phyloP scores from a whole-genome alignment of 2,329 filamentous ascomycete species.

The Pseudocercospora musae region DNA sequence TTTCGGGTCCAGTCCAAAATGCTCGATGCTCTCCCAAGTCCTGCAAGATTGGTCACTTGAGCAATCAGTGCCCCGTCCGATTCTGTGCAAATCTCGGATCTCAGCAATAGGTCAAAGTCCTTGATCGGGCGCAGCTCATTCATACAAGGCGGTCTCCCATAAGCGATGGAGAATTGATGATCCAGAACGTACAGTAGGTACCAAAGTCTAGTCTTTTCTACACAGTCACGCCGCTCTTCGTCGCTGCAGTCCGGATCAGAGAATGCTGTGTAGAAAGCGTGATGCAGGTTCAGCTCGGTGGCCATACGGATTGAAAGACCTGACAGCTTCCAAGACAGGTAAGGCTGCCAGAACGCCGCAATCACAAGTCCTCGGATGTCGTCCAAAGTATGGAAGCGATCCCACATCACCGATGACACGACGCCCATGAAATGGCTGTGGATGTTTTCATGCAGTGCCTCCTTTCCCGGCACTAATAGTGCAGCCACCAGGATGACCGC shows the following conservation, averaged over 20 bases:
- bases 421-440: conserved; percentile 20
- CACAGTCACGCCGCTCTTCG: conserved; percentile 17
- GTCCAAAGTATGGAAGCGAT: conserved; percentile 38
- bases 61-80: conserved; percentile 11
- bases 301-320: conserved; percentile 40
- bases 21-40: conserved; percentile 9
- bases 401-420: conserved; percentile 35
- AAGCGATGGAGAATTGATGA: conserved; percentile 42
- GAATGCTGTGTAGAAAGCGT: conserved; percentile 29
- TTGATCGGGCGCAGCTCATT: conserved; percentile 39
- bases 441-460: conserved; percentile 6
- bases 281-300: conserved; percentile 42
- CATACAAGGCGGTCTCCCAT: conserved; percentile 41
- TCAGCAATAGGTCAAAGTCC: conserved; percentile 32
- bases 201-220: conserved; percentile 40
- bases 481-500: conserved; percentile 12
- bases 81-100: conserved; percentile 2
- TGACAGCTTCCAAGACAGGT: conserved; percentile 41
- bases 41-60: conserved; percentile 8
- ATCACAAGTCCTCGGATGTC: conserved; percentile 38
- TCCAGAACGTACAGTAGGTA: conserved; percentile 38
- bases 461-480: conserved; percentile 7
- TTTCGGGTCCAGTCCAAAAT: conserved; percentile 12
- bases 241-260: conserved; percentile 36
- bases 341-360: conserved; percentile 41